A percentile compares a stretch with the other conserved stretches of the same genome.
These are phyloP conservation scores for Arabidopsis arenosa DNA, from an alignment of 345 rosid species.

Conservation along the genomic window DNA sequence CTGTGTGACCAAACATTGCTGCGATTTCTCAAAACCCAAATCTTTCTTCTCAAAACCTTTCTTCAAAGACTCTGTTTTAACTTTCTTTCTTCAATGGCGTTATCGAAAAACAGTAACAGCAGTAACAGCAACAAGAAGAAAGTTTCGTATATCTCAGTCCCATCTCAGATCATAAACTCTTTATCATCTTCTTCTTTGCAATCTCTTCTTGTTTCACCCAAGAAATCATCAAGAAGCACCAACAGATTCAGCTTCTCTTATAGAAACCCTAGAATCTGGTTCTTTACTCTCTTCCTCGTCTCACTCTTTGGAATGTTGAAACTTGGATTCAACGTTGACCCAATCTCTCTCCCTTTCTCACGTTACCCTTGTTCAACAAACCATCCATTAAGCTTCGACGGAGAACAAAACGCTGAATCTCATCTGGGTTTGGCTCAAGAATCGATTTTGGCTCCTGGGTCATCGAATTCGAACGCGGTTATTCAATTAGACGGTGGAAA, in stretches of 20 bases:
- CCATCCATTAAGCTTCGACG: conserved; percentile 29
- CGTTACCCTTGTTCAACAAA: conserved; percentile 59
- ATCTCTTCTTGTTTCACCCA: conserved; percentile 74
- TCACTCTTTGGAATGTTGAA: conserved; percentile 73
- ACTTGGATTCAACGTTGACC: conserved; percentile 60
- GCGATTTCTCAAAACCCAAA: background rate
- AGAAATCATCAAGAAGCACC: conserved; percentile 52
- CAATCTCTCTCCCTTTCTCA: conserved; percentile 53
- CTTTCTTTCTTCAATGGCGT: conserved; percentile 50
- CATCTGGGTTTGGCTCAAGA: conserved; percentile 35
- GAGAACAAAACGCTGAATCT: conserved; percentile 33
- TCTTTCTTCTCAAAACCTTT: conserved; percentile 1
- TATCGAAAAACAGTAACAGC: conserved; percentile 43
- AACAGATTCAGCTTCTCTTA: conserved; percentile 44
- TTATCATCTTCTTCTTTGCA: conserved; percentile 77
- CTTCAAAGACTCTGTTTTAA: background rate
- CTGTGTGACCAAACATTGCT: conserved; percentile 1
- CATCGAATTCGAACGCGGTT: conserved; percentile 27
- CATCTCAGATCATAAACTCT: conserved; percentile 73
- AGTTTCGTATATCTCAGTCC: conserved; percentile 69
- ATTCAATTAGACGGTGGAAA: conserved; percentile 19
- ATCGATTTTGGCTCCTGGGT: conserved; percentile 2
- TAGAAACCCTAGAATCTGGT: conserved; percentile 66
- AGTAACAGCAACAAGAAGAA: conserved; percentile 49
- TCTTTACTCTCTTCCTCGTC: conserved; percentile 63